These are phyloP conservation scores for Nakaseomyces nivariensis DNA, from an alignment of 1,139 yeast genomes.

Conservation along the genomic window DNA sequence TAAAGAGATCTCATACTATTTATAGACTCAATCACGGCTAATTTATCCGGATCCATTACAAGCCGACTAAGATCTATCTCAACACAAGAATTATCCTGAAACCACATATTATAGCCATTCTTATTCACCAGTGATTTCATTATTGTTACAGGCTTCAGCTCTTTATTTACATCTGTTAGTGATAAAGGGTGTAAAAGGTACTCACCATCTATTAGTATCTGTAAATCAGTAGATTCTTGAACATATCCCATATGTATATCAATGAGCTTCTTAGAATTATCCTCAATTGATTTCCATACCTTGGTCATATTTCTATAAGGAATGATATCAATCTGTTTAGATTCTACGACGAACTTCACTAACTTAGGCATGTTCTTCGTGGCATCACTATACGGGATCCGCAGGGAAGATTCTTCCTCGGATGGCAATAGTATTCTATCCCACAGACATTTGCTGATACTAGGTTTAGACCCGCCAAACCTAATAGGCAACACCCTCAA, in stretches of 20 bases:
- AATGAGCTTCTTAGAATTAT: not conserved
- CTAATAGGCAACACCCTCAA: constrained; percentile 9
- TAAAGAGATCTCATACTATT: not conserved
- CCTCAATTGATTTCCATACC: constrained; percentile 3
- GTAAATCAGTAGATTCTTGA: constrained; percentile 5
- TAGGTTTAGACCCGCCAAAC: not conserved
- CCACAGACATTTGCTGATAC: constrained; percentile 10
- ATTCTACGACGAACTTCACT: constrained; percentile 14
- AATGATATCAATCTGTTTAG: constrained; percentile 11
- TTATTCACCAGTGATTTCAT: not conserved
- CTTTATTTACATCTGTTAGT: not conserved
- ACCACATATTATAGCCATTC: not conserved
- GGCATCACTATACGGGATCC: constrained; percentile 7
- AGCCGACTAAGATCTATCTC: not conserved
- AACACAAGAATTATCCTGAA: not conserved
- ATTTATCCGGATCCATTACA: not conserved
- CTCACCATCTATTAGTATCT: constrained; percentile 12
- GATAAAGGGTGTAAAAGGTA: constrained; percentile 2
- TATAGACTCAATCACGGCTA: not conserved
- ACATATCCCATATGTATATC: constrained; percentile 10
- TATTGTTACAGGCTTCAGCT: not conserved
- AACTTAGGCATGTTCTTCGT: constrained; percentile 15
- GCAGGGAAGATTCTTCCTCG: not conserved
- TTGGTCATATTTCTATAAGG: constrained; percentile 5
- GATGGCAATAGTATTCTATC: constrained; percentile 9